A percentile compares a stretch with the other conserved stretches of the same genome.
These are phyloP conservation scores for Kodamaea plutei DNA, from an alignment of 1,139 yeast genomes.

Conservation along the genomic window DNA sequence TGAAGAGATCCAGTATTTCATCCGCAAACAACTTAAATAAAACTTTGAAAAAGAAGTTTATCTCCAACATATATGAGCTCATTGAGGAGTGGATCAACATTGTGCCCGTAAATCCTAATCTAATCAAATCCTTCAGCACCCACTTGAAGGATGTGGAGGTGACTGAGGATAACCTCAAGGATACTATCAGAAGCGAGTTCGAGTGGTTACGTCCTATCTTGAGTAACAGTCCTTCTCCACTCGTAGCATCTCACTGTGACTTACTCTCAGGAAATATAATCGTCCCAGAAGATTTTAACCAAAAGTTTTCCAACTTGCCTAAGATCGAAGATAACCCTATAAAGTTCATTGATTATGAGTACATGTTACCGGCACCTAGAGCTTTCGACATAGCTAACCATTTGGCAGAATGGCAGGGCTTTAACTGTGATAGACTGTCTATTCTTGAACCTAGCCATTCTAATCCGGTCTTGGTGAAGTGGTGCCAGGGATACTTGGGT, in stretches of 20 bases:
- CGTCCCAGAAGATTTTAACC: conserved; percentile 41
- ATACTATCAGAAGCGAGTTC: conserved; percentile 46
- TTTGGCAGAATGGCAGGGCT: conserved; percentile 86
- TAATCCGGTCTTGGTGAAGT: conserved; percentile 47
- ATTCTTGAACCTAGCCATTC: conserved; percentile 50
- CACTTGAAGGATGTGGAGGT: conserved; percentile 23
- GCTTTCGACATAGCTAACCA: conserved; percentile 86
- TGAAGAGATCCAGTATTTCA: conserved; percentile 12
- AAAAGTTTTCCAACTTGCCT: conserved; percentile 20
- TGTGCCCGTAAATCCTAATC: conserved; percentile 49
- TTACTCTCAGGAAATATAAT: conserved; percentile 69
- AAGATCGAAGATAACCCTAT: conserved; percentile 40
- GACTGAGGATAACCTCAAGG: conserved; percentile 29
- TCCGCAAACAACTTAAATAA: conserved; percentile 11
- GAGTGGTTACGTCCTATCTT: conserved; percentile 46
- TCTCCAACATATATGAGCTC: conserved; percentile 55
- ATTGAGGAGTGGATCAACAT: conserved; percentile 59
- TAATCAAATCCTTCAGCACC: conserved; percentile 37
- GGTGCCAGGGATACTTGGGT: conserved; percentile 52
- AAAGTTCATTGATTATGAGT: conserved; percentile 75
- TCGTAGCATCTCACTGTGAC: conserved; percentile 69
- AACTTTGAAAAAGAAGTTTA: conserved; percentile 25
- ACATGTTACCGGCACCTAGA: conserved; percentile 74
- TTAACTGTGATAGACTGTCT: conserved; percentile 58
- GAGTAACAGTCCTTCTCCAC: conserved; percentile 44